Evolutionary conservation across 495 filamentous ascomycete genomes (phyloP), one percentile per base, ranked within the genome.

Genomic region (Coniosporium apollinis): DNA sequence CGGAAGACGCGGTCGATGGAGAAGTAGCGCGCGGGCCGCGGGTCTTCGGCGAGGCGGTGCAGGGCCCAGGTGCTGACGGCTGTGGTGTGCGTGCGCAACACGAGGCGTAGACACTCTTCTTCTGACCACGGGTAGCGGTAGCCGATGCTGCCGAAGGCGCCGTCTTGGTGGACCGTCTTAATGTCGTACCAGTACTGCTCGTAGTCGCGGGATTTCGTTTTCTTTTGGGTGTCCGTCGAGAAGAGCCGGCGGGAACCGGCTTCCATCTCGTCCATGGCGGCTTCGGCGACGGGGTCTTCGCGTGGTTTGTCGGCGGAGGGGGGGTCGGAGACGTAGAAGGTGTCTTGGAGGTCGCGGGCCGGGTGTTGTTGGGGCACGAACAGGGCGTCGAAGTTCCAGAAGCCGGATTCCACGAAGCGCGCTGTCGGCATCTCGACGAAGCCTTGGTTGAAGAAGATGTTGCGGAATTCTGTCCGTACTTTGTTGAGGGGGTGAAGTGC

Each of bases 371-470:
- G 89, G 18, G 86, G 86, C 16, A 97, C 84, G 61, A 84, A 94
- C 38, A 97, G 85, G 28, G 85, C 74, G 46, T 96, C 89, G 56
- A 96, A 96, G 59, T 94, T 94, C 79, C 87, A 97, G 75, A 94
- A 94, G 25, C 86, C 86, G 15, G 83, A 86, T 63, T 97, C 89
- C 39, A 94, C 85, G 53, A 75, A 89, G 48, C 76, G 76, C 46
- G 15, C 13, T 3, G 81, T 85, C 11, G 79, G 72, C 81, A 87
- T 87, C 53, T 87, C 81, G 36, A 75, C 70, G 57, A 85, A 86
- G 22, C 79, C 79, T 66, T 79, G 79, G 48, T 91, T 84, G 58
- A 97, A 97, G 74, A 96, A 94, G 55, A 94, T 94, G 50, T 82
- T 79, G 30, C 89, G 70, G 69, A 96, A 91, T 58, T 94, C 89